A percentile compares a stretch with the other conserved stretches of the same genome.
Evolutionary conservation across 2,329 filamentous ascomycete genomes (phyloP).

Genomic region (Furcasterigmium furcatum): DNA sequence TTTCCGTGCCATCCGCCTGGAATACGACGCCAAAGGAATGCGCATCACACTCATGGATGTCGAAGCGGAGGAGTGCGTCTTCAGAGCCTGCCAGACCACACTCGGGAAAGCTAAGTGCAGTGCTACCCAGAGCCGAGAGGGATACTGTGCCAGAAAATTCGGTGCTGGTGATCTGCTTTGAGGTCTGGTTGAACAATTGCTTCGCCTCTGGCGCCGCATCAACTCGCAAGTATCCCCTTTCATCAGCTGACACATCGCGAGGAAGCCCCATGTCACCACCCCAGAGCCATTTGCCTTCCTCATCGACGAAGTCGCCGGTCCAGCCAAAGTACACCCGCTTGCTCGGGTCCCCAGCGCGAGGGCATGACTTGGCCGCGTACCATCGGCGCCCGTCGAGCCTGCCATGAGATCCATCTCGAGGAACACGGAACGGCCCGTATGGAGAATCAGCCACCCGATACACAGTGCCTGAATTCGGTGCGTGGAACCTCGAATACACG

Average conservation of each 20-base stretch:
- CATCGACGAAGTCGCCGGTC: constrained; percentile 25
- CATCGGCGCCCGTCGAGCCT: constrained; percentile 29
- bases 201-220: constrained; percentile 16
- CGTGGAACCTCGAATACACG: constrained; percentile 26
- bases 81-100: constrained; percentile 11
- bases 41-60: constrained; percentile 18
- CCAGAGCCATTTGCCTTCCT: constrained; percentile 32
- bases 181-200: constrained; percentile 3
- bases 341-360: constrained; percentile 19
- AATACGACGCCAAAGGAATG: constrained; percentile 23
- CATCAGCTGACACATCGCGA: constrained; percentile 23
- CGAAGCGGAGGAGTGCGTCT: constrained; percentile 19
- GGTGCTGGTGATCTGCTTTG: constrained; percentile 5
- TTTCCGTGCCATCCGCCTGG: constrained; percentile 20
- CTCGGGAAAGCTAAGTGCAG: constrained; percentile 18
- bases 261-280: constrained; percentile 28
- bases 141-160: constrained; percentile 7
- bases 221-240: constrained; percentile 19
- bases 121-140: constrained; percentile 18
- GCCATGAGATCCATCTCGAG: constrained; percentile 26
- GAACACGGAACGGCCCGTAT: constrained; percentile 28
- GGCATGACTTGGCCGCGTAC: constrained; percentile 32
- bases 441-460: constrained; percentile 29
- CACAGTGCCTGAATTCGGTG: constrained; percentile 29
- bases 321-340: constrained; percentile 29